These are phyloP conservation scores for Avicennia marina DNA, from an alignment of 257 asterid genomes.

Conservation along the genomic window DNA sequence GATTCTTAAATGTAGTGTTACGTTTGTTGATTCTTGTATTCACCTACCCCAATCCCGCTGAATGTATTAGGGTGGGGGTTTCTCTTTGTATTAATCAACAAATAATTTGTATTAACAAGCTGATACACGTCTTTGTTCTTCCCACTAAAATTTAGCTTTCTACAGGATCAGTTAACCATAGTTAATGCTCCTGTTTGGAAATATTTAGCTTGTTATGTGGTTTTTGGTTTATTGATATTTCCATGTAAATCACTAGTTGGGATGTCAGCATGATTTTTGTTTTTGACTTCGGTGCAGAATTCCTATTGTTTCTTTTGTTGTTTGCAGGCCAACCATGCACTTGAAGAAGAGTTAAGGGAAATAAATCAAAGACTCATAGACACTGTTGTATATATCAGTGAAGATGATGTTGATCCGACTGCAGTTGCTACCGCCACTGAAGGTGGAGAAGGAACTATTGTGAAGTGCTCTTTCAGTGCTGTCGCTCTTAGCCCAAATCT, in stretches of 20 bases:
- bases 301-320: constrained; percentile 5
- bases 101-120: too few relatives aligned
- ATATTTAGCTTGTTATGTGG: too few relatives aligned
- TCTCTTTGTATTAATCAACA: too few relatives aligned
- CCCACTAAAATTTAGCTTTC: too few relatives aligned
- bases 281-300: neutral
- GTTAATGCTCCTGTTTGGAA: too few relatives aligned
- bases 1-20: too few relatives aligned
- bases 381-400: constrained; percentile 68
- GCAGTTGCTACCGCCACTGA: constrained; percentile 72
- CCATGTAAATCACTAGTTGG: neutral
- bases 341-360: constrained; percentile 77
- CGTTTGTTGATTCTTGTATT: too few relatives aligned
- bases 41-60: too few relatives aligned
- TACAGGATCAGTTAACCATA: too few relatives aligned
- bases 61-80: too few relatives aligned
- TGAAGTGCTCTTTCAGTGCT: constrained; percentile 80
- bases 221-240: neutral
- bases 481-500: constrained; percentile 83
- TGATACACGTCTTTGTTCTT: too few relatives aligned
- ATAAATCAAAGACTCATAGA: constrained; percentile 80
- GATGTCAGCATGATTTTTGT: neutral
- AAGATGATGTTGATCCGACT: constrained; percentile 80
- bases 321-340: constrained; percentile 78
- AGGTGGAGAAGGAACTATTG: constrained; percentile 79